Evolutionary conservation across 2,329 filamentous ascomycete species (phyloP), one percentile per base, ranked within the genome.

Genomic region (Stachybotrys chartarum): DNA sequence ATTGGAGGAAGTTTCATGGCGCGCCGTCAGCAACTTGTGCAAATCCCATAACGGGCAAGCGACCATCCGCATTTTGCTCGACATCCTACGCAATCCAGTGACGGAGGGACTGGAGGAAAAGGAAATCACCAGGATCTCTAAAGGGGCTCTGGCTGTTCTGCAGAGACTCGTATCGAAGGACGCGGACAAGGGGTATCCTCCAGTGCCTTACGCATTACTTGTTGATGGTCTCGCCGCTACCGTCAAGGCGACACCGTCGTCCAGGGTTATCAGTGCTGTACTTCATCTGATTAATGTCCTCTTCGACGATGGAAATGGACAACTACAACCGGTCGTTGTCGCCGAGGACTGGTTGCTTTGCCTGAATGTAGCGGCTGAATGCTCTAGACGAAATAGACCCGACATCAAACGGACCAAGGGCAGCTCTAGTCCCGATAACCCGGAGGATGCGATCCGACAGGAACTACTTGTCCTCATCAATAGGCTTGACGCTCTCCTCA

Each of bases 11-110:
- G 78, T 81, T 46, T 80, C 87, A 3, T 91, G 88, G 87, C 82
- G 83, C 58, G 86, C 85, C 0, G 75, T 91, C 35, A 78, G 81
- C 64, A 87, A 90, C 59, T 75, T 92, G 0, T 86, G 86, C 73
- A 84, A 78, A 63, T 91, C 88, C 1, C 87, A 91, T 65, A 83
- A 90, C 59, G 87, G 87, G 18, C 85, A 88, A 59, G 82, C 81
- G 42, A 85, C 86, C 1, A 78, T 91, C 50, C 78, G 83, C 54
- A 80, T 86, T 30, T 70, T 90, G 24, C 74, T 90, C 35, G 81
- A 86, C 55, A 80, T 86, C 12, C 71, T 88, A 30, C 77, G 78
- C 47, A 76, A 77, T 54, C 74, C 79, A 44, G 70, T 75, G 1
- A 58, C 65, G 1, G 73, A 77, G 46, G 73, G 72, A n/a, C 67